Evolutionary conservation across 2,329 filamentous ascomycete genomes (phyloP).

Genomic region (Neofusicoccum sp.): DNA sequence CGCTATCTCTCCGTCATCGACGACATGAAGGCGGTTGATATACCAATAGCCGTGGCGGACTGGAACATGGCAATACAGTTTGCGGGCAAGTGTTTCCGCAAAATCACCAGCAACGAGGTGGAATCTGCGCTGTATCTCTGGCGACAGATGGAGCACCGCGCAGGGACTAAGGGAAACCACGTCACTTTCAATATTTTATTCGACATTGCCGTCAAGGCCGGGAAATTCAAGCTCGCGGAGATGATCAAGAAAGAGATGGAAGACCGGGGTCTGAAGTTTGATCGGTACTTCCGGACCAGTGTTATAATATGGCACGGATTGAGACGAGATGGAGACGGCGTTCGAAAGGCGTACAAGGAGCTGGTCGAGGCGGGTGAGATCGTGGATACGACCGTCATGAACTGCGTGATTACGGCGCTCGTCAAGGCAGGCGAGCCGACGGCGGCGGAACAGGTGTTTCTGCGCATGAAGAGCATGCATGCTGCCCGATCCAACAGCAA

Average conservation of each 20-base stretch:
- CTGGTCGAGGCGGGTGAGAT: slow-evolving; percentile 86
- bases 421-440: slow-evolving; percentile 74
- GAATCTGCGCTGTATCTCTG: slow-evolving; percentile 75
- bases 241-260: slow-evolving; percentile 84
- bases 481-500: slow-evolving; percentile 28
- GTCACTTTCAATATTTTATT: slow-evolving; percentile 96
- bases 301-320: slow-evolving; percentile 84
- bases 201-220: slow-evolving; percentile 81
- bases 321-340: slow-evolving; percentile 69
- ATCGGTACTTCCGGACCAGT: slow-evolving; percentile 79
- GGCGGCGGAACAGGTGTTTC: slow-evolving; percentile 79
- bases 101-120: slow-evolving; percentile 61
- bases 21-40: slow-evolving; percentile 75
- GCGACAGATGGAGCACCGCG: slow-evolving; percentile 83
- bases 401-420: slow-evolving; percentile 80
- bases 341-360: slow-evolving; percentile 76
- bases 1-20: slow-evolving; percentile 82
- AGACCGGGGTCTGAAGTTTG: slow-evolving; percentile 66
- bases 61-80: slow-evolving; percentile 88
- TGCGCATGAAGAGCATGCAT: slow-evolving; percentile 74
- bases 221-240: slow-evolving; percentile 81
- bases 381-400: slow-evolving; percentile 83
- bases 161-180: slow-evolving; percentile 65
- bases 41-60: slow-evolving; percentile 67
- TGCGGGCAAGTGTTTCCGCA: slow-evolving; percentile 70